A percentile compares a stretch with the other conserved stretches of the same genome.
phyloP scores from a whole-genome alignment of 805 yeast genomes.

The Diddensiella caesifluorescens region DNA sequence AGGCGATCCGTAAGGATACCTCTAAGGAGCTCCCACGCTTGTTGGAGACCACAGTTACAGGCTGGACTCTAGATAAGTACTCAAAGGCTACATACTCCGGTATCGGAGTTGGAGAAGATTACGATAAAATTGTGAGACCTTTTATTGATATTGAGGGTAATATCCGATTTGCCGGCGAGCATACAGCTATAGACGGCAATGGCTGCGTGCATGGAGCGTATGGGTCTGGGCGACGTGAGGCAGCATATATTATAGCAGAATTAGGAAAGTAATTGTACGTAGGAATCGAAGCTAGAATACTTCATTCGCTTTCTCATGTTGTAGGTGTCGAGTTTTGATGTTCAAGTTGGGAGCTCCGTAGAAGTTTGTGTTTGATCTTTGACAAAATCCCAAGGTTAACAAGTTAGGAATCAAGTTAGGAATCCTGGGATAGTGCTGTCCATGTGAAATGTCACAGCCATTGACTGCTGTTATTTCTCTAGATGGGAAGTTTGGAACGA shows the following conservation, averaged over 20 bases:
- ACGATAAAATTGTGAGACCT: slow-evolving; percentile 32
- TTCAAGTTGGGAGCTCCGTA: too few relatives aligned
- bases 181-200: slow-evolving; percentile 76
- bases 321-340: too few relatives aligned
- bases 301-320: too few relatives aligned
- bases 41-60: slow-evolving; percentile 40
- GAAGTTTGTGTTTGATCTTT: too few relatives aligned
- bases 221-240: slow-evolving; percentile 64
- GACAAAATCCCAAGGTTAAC: too few relatives aligned
- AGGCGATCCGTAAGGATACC: slow-evolving; percentile 26
- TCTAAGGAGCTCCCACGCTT: slow-evolving; percentile 35
- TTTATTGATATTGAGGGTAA: slow-evolving; percentile 53
- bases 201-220: slow-evolving; percentile 94
- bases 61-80: slow-evolving; percentile 69
- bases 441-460: neutral
- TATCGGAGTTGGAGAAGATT: slow-evolving; percentile 12
- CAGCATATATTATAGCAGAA: slow-evolving; percentile 32
- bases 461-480: neutral
- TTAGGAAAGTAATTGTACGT: slow-evolving; percentile 3
- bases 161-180: slow-evolving; percentile 87
- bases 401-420: too few relatives aligned
- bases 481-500: slow-evolving; percentile 1
- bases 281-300: too few relatives aligned
- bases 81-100: slow-evolving; percentile 77
- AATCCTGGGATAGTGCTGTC: too few relatives aligned